Conservation (phyloP, 257 asterid species). For the Solanum gandarillasii region DNA sequence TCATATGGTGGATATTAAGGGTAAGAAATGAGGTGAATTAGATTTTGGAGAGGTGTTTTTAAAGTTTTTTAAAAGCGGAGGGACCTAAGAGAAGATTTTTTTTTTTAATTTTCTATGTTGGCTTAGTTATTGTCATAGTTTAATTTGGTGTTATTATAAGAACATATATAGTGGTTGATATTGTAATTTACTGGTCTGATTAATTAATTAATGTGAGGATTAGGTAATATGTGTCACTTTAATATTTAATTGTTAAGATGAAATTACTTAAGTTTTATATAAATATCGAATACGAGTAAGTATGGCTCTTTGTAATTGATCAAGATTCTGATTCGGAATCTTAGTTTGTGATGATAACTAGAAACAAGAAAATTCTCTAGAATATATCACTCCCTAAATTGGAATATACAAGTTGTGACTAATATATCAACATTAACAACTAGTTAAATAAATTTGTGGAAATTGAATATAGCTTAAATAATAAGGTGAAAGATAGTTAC, state of each 20-base stretch:
- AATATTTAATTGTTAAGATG: not conserved
- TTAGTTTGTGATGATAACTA: not conserved
- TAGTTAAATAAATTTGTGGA: not conserved
- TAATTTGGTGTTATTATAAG: not conserved
- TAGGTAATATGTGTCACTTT: not conserved
- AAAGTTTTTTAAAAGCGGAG: not conserved
- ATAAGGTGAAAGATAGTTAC: not conserved
- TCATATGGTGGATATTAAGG: not conserved
- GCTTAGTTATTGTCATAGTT: not conserved
- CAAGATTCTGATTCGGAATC: not conserved
- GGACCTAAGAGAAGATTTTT: not conserved
- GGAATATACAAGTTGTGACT: not conserved
- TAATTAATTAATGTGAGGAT: not conserved
- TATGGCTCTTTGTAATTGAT: not conserved
- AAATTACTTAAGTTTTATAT: too few relatives aligned
- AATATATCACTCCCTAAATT: not conserved
- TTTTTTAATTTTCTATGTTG: not conserved
- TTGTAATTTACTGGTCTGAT: not conserved
- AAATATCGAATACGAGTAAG: too few relatives aligned
- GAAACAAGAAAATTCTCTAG: not conserved
- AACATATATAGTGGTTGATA: not conserved
- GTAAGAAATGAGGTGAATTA: not conserved
- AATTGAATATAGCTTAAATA: not conserved
- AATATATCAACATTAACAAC: not conserved
- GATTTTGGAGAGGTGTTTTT: not conserved